phyloP scores from a whole-genome alignment of 208 protist genomes.

The Crithidia sp. region DNA sequence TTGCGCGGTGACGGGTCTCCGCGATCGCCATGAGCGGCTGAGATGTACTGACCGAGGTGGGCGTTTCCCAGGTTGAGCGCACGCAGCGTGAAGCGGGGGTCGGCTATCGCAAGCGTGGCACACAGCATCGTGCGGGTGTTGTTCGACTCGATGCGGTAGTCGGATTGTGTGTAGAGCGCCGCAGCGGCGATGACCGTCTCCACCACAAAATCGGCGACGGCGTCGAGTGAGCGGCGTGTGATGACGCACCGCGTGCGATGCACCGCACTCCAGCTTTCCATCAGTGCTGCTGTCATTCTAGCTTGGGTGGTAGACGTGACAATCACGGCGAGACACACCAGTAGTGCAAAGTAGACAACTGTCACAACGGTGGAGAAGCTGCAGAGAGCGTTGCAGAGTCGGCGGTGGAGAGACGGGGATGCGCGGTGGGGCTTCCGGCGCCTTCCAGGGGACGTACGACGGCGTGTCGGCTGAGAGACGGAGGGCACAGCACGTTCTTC shows the following conservation, averaged over 20 bases:
- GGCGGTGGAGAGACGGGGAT: too few species aligned
- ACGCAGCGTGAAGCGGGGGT: background rate
- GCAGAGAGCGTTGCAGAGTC: background rate
- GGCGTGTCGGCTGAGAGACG: too few species aligned
- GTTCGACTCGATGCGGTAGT: background rate
- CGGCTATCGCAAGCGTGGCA: background rate
- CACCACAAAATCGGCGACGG: too few species aligned
- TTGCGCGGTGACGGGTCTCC: background rate
- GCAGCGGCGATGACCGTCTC: too few species aligned
- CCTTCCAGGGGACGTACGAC: too few species aligned
- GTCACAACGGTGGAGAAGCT: background rate
- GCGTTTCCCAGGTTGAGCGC: background rate
- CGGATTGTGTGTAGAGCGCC: too few species aligned
- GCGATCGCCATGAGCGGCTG: background rate
- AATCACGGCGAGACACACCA: background rate
- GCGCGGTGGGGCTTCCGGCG: too few species aligned
- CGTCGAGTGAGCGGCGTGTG: too few species aligned
- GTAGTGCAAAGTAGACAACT: background rate
- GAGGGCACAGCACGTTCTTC: too few species aligned
- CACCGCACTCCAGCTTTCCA: background rate
- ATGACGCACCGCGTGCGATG: background rate
- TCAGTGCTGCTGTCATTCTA: background rate
- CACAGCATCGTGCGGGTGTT: background rate
- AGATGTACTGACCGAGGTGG: background rate
- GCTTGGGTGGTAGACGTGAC: background rate